These are phyloP conservation scores for Grifola frondosa DNA, from an alignment of 1,284 basidiomycete genomes.

Conservation along the genomic window DNA sequence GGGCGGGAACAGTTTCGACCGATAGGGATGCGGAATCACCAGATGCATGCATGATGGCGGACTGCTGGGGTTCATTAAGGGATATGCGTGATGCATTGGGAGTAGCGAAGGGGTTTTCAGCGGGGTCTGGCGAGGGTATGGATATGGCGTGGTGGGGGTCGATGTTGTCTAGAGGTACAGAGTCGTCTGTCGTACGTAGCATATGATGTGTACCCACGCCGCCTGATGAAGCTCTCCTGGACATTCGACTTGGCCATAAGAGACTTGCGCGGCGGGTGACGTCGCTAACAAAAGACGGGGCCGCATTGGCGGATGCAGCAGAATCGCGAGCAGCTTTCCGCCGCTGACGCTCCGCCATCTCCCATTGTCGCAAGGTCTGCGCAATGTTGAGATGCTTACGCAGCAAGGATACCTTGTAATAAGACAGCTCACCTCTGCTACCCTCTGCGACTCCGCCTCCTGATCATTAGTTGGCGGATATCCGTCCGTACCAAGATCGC, in stretches of 20 bases:
- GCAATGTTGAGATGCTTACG: constrained; percentile 3
- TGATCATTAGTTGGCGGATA: constrained; percentile 71
- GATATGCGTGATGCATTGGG: constrained; percentile 43
- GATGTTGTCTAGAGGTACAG: constrained; percentile 52
- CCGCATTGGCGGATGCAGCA: constrained; percentile 22
- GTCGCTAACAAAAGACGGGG: constrained; percentile 51
- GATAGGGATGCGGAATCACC: constrained; percentile 23
- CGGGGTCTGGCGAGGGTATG: constrained; percentile 40
- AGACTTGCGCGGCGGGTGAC: constrained; percentile 56
- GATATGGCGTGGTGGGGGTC: constrained; percentile 34
- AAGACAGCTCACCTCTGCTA: constrained; percentile 60
- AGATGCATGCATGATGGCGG: constrained; percentile 34
- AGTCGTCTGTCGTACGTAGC: constrained; percentile 45
- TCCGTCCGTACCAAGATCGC: constrained; percentile 29
- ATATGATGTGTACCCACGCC: constrained; percentile 35
- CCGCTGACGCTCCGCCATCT: constrained; percentile 66
- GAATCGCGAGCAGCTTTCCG: constrained; percentile 65
- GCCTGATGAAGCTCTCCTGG: constrained; percentile 32
- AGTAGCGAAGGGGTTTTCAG: constrained; percentile 53
- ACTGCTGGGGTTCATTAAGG: constrained; percentile 42
- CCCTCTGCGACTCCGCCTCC: constrained; percentile 59
- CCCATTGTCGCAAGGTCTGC: constrained; percentile 74
- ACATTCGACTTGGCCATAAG: constrained; percentile 40
- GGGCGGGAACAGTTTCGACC: constrained; percentile 13
- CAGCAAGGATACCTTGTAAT: constrained; percentile 1